These are phyloP conservation scores for Claviceps sp. DNA, from an alignment of 2,329 filamentous ascomycete species.

Conservation along the genomic window DNA sequence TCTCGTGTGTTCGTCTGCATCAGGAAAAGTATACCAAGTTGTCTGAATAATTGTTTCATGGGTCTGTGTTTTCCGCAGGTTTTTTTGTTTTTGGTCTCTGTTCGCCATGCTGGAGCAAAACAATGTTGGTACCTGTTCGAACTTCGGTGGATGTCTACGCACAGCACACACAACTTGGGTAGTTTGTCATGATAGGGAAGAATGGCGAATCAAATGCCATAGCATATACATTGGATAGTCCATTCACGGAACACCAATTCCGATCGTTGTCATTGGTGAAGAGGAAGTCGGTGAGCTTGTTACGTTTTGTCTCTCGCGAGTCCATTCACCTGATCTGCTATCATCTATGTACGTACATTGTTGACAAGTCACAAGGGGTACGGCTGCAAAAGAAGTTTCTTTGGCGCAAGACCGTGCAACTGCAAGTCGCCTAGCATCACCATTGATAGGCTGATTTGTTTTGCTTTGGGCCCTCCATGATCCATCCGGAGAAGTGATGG, in stretches of 20 bases:
- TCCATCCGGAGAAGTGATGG: no score
- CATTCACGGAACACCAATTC: no score
- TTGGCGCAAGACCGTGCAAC: not conserved
- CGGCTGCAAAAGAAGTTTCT: not conserved
- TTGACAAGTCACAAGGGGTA: not conserved
- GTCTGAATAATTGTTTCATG: not conserved
- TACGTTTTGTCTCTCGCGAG: not conserved
- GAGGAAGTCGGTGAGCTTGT: not conserved
- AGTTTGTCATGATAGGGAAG: no score
- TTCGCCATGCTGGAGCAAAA: not conserved
- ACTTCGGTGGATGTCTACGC: no score
- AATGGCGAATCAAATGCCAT: no score
- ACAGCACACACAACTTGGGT: no score
- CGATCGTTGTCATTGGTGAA: no score
- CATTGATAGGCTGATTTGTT: not conserved
- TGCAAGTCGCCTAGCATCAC: not conserved
- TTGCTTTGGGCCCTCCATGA: no score
- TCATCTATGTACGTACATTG: not conserved
- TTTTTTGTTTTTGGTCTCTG: not conserved
- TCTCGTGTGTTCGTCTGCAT: not conserved
- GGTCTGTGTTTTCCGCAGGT: not conserved
- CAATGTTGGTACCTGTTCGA: not conserved
- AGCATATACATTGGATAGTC: no score
- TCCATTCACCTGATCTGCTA: no score
- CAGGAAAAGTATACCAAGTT: not conserved